Conservation (phyloP, 1,284 basidiomycete genomes). For the Irpex rosettiformis region DNA sequence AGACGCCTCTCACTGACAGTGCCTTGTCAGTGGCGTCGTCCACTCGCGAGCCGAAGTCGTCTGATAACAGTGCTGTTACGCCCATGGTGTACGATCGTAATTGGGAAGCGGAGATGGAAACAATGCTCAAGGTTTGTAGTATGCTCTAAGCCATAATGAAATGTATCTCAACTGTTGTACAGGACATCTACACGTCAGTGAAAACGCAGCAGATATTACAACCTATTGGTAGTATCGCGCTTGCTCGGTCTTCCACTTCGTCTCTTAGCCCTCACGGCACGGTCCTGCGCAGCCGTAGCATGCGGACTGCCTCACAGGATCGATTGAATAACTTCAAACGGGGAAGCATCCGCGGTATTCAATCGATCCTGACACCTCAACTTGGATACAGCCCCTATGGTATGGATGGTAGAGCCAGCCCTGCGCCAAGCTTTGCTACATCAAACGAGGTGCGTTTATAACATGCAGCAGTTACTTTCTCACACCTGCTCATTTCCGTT, state of each 20-base stretch:
- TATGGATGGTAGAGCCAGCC: conserved; percentile 83
- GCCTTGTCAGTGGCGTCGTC: conserved; percentile 37
- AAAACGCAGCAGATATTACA: conserved; percentile 90
- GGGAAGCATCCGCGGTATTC: conserved; percentile 84
- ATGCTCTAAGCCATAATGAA: conserved; percentile 13
- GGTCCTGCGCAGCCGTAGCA: conserved; percentile 63
- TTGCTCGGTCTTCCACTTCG: conserved; percentile 46
- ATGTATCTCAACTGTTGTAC: conserved; percentile 7
- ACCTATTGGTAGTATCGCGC: conserved; percentile 49
- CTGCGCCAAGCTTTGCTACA: conserved; percentile 84
- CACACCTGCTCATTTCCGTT: conserved; percentile 1
- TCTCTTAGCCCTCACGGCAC: conserved; percentile 48
- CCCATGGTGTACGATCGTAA: conserved; percentile 53
- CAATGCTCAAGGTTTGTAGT: conserved; percentile 72
- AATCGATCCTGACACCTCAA: conserved; percentile 68
- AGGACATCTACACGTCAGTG: conserved; percentile 95
- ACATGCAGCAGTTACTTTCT: background rate
- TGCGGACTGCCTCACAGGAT: conserved; percentile 58
- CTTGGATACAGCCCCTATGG: conserved; percentile 67
- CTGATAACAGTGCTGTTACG: conserved; percentile 25
- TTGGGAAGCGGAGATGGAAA: conserved; percentile 88
- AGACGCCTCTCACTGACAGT: conserved; percentile 41
- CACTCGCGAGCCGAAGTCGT: conserved; percentile 36
- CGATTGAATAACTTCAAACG: conserved; percentile 79
- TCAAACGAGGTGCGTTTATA: conserved; percentile 67